Conservation (phyloP, 2,329 filamentous ascomycete species). For the Stemphylium lycopersici region DNA sequence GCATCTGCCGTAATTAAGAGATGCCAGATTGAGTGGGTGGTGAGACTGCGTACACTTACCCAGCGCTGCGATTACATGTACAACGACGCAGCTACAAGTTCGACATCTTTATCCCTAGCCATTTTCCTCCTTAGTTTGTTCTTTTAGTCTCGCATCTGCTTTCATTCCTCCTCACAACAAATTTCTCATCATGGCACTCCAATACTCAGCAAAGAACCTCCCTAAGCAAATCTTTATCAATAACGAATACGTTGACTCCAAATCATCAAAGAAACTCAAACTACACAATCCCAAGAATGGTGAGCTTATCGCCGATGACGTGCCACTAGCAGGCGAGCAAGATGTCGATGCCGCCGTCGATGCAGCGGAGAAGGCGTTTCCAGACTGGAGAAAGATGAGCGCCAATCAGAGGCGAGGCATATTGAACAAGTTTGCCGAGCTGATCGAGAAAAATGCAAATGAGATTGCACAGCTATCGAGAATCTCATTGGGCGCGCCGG, state of each 20-base stretch:
- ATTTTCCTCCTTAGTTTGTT: background rate
- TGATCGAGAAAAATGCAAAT: constrained; percentile 33
- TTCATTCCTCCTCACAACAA: background rate
- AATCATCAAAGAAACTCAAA: constrained; percentile 55
- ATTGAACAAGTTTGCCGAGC: constrained; percentile 42
- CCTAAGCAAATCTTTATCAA: constrained; percentile 50
- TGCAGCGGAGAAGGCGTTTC: constrained; percentile 58
- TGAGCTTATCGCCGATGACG: constrained; percentile 57
- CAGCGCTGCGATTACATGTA: background rate
- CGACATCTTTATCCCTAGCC: constrained; percentile 20
- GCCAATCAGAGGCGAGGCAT: constrained; percentile 37
- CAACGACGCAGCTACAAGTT: background rate
- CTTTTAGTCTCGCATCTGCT: background rate
- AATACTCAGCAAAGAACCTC: constrained; percentile 45
- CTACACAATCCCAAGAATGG: constrained; percentile 59
- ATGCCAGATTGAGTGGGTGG: constrained; percentile 6
- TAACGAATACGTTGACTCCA: constrained; percentile 46
- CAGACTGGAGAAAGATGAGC: constrained; percentile 47
- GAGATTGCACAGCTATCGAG: constrained; percentile 46
- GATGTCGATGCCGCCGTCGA: constrained; percentile 56
- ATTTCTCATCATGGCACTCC: constrained; percentile 33
- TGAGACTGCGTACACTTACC: constrained; percentile 3
- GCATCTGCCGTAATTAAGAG: constrained; percentile 12
- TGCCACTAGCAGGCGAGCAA: constrained; percentile 53
- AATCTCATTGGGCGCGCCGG: constrained; percentile 56